These are phyloP conservation scores for Colletotrichum tropicicola DNA, from an alignment of 2,329 filamentous ascomycete genomes.

Conservation along the genomic window DNA sequence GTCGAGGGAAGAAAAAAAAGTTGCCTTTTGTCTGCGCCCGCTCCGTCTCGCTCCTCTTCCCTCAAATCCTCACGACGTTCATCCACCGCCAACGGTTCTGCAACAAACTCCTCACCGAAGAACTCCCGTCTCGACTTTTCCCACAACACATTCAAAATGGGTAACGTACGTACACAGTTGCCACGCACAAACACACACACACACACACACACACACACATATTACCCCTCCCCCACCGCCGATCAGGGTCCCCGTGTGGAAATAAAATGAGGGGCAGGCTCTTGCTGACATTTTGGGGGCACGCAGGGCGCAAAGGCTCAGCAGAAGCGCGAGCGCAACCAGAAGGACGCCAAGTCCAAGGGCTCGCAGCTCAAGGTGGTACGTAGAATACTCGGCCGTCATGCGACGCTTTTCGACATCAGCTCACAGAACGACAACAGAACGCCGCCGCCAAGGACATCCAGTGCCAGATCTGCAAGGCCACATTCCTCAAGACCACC, in stretches of 20 bases:
- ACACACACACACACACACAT: no score
- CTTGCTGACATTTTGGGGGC: constrained; percentile 17
- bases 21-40: constrained; percentile 1
- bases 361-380: constrained; percentile 75
- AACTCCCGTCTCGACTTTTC: neutral
- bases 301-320: constrained; percentile 70
- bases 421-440: constrained; percentile 48
- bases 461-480: constrained; percentile 80
- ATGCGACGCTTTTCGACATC: neutral
- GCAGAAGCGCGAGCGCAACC: constrained; percentile 78
- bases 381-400: constrained; percentile 42
- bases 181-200: neutral
- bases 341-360: constrained; percentile 64
- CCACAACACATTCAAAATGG: constrained; percentile 18
- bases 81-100: neutral
- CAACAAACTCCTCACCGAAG: neutral
- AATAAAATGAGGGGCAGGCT: constrained; percentile 26
- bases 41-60: neutral
- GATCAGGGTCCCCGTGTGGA: constrained; percentile 26
- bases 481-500: constrained; percentile 81
- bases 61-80: neutral
- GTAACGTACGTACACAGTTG: constrained; percentile 33
- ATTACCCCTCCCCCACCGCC: constrained; percentile 19
- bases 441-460: constrained; percentile 80
- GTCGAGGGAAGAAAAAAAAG: constrained; percentile 14